Percentiles rank a stretch among this genome's conserved stretches.
Conservation (phyloP, 2,329 filamentous ascomycete genomes). For the Colletotrichum camelliae region DNA sequence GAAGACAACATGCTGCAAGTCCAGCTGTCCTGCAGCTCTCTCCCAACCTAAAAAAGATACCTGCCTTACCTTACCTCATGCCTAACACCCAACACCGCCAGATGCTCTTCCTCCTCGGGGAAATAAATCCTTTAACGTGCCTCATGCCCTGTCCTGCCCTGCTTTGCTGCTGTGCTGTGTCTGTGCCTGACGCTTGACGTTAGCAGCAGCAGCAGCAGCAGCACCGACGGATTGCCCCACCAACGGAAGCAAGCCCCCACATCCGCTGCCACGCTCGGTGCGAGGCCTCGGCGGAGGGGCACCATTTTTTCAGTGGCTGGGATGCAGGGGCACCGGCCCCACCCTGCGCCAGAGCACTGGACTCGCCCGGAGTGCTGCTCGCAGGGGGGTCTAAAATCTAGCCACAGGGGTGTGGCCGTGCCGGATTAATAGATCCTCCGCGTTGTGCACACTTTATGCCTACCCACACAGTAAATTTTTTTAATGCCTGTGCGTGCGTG, state of each 20-base stretch:
- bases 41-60: not conserved
- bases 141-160: not conserved
- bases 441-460: too few relatives aligned
- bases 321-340: not conserved
- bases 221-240: not conserved
- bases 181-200: not conserved
- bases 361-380: too few relatives aligned
- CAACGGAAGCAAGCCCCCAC: not conserved
- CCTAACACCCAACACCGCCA: not conserved
- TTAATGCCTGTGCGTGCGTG: too few relatives aligned
- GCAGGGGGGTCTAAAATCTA: too few relatives aligned
- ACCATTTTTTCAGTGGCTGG: slow-evolving; percentile 13
- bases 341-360: not conserved
- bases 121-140: not conserved
- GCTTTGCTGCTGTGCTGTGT: not conserved
- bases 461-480: too few relatives aligned
- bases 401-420: too few relatives aligned
- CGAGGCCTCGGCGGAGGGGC: not conserved
- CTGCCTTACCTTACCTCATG: not conserved
- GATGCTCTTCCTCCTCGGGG: not conserved
- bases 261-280: not conserved
- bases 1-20: slow-evolving; percentile 9
- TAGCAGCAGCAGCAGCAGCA: not conserved
- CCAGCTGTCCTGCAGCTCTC: slow-evolving; percentile 13
- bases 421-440: too few relatives aligned